Percentiles rank a stretch among this genome's conserved stretches.
phyloP scores from a whole-genome alignment of 192 early-diverging fungal genomes.

The Podila minutissima region DNA sequence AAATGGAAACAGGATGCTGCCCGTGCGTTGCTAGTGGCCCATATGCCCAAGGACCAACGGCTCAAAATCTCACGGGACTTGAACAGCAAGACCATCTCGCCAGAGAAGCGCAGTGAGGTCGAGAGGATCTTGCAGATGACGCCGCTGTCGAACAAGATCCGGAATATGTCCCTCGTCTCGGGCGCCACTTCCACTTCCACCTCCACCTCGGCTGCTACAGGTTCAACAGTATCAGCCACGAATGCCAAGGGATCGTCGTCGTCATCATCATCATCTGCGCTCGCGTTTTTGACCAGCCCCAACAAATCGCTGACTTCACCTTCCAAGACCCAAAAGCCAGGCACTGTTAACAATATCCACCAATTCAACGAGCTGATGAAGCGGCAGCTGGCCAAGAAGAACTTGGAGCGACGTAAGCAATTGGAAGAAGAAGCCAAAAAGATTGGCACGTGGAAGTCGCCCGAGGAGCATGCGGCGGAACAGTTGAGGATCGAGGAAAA shows the following conservation, averaged over 20 bases:
- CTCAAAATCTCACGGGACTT: background rate
- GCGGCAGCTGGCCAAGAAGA: constrained; percentile 19
- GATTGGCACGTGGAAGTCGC: constrained; percentile 18
- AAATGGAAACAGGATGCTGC: constrained; percentile 20
- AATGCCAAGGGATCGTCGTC: background rate
- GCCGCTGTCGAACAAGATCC: constrained; percentile 29
- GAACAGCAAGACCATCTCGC: background rate
- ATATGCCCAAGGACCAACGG: constrained; percentile 1
- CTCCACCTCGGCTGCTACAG: background rate
- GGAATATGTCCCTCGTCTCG: constrained; percentile 14
- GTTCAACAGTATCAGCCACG: background rate
- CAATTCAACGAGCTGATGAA: constrained; percentile 19
- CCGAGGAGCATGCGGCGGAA: constrained; percentile 34
- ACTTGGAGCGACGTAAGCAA: constrained; percentile 15
- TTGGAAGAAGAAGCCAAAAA: constrained; percentile 27
- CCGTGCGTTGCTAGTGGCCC: constrained; percentile 6
- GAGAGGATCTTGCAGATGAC: constrained; percentile 17
- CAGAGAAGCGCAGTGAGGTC: background rate
- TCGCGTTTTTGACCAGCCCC: background rate
- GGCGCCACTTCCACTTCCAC: background rate
- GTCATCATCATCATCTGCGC: background rate
- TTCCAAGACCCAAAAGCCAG: constrained; percentile 12
- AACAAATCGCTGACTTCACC: constrained; percentile 7
- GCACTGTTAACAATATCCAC: background rate
- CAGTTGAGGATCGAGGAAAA: constrained; percentile 24